These are phyloP conservation scores for Hemileia vastatrix DNA, from an alignment of 1,284 basidiomycete genomes.

Conservation along the genomic window DNA sequence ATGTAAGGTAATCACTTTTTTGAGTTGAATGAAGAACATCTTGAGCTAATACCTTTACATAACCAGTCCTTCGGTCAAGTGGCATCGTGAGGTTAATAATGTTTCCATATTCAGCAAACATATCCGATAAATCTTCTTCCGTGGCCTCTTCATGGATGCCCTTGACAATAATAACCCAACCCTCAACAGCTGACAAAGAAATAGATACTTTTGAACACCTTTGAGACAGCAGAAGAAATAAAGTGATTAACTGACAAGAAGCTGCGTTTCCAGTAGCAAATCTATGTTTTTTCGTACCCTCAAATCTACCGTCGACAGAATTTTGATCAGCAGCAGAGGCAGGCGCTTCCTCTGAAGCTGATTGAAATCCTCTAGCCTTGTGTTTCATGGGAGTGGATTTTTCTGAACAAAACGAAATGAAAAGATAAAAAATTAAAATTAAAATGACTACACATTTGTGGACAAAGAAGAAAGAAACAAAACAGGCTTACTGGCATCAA, in stretches of 20 bases:
- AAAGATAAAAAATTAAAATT: too few species aligned
- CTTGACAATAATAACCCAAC: constrained; percentile 94
- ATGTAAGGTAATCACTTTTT: not conserved
- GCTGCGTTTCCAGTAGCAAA: constrained; percentile 13
- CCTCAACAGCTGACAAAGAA: constrained; percentile 84
- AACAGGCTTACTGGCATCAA: too few species aligned
- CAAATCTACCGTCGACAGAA: constrained; percentile 23
- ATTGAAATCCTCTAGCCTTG: constrained; percentile 46
- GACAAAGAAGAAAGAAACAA: too few species aligned
- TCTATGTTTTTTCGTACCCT: not conserved
- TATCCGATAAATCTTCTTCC: constrained; percentile 91
- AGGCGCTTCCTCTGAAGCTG: constrained; percentile 27
- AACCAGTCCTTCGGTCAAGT: constrained; percentile 89
- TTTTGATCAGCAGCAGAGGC: constrained; percentile 35
- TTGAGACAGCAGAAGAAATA: not conserved
- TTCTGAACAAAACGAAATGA: too few species aligned
- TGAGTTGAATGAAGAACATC: not conserved
- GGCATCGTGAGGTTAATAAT: constrained; percentile 96
- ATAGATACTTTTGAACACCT: too few species aligned
- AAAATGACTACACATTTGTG: too few species aligned
- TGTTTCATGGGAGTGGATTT: constrained; percentile 40
- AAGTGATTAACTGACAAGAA: constrained; percentile 4
- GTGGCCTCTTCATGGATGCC: constrained; percentile 95
- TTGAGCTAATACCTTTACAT: constrained; percentile 65
- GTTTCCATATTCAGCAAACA: constrained; percentile 92